phyloP scores from a whole-genome alignment of 192 early-diverging fungal genomes.

The Diversispora epigaea region DNA sequence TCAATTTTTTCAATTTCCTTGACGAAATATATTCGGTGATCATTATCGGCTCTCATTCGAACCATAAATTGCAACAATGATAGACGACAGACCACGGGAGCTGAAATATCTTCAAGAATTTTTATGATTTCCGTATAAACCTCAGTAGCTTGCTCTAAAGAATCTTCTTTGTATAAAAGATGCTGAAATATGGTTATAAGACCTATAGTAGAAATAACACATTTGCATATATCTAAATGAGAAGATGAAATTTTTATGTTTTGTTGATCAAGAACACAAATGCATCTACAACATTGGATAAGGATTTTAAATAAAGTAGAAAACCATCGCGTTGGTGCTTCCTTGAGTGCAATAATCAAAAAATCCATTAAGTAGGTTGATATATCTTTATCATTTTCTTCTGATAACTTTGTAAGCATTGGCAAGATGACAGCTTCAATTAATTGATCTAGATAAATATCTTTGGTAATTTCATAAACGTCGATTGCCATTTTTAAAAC shows the following conservation, averaged over 20 bases:
- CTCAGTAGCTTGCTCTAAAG: conserved; percentile 36
- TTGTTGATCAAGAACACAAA: conserved; percentile 32
- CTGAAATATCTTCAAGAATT: conserved; percentile 40
- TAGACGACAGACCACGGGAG: conserved; percentile 47
- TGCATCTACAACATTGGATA: conserved; percentile 39
- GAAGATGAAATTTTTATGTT: neutral
- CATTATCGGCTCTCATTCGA: conserved; percentile 50
- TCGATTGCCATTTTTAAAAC: conserved; percentile 46
- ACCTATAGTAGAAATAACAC: conserved; percentile 41
- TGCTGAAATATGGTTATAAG: conserved; percentile 51
- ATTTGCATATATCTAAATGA: conserved; percentile 37
- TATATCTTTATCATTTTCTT: conserved; percentile 42
- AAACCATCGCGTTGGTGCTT: conserved; percentile 40
- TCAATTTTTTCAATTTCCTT: conserved; percentile 5
- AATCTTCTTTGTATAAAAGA: conserved; percentile 39
- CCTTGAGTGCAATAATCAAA: conserved; percentile 39
- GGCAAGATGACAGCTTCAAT: conserved; percentile 46
- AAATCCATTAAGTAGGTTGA: conserved; percentile 40
- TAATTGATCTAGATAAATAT: conserved; percentile 52
- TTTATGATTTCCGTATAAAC: conserved; percentile 44
- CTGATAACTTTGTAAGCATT: conserved; percentile 40
- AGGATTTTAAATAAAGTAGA: conserved; percentile 39
- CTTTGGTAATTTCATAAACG: conserved; percentile 51
- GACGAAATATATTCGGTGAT: conserved; percentile 51
- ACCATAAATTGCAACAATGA: conserved; percentile 51